Evolutionary conservation across 495 filamentous ascomycete species (phyloP).

Genomic region (Terfezia boudieri): DNA sequence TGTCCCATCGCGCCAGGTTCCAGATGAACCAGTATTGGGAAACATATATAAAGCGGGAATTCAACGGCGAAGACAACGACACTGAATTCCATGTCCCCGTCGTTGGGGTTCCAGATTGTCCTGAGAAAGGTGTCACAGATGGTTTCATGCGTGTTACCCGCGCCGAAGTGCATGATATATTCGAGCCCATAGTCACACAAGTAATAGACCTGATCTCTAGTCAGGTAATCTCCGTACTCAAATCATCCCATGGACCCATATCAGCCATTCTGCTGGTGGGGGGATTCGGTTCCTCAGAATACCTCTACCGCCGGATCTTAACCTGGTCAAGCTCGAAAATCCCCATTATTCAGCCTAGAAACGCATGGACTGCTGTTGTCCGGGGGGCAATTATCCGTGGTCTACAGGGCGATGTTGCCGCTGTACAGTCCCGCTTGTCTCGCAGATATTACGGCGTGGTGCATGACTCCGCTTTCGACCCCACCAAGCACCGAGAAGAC

Average conservation of each 20-base stretch:
- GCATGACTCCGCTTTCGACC: slow-evolving; percentile 16
- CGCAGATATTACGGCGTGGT: slow-evolving; percentile 25
- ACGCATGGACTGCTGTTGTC: slow-evolving; percentile 23
- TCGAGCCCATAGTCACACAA: slow-evolving; percentile 21
- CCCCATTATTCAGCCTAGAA: slow-evolving; percentile 22
- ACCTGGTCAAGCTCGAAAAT: slow-evolving; percentile 15
- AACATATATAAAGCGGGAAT: slow-evolving; percentile 49
- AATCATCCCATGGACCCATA: slow-evolving; percentile 9
- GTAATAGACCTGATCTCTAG: slow-evolving; percentile 21
- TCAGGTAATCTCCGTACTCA: slow-evolving; percentile 18
- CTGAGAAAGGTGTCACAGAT: slow-evolving; percentile 35
- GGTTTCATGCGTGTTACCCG: slow-evolving; percentile 41
- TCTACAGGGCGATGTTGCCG: slow-evolving; percentile 19
- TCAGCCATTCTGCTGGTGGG: slow-evolving; percentile 24
- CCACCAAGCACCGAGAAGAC: slow-evolving; percentile 7
- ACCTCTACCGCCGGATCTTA: slow-evolving; percentile 19
- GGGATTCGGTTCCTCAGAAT: slow-evolving; percentile 24
- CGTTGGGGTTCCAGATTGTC: slow-evolving; percentile 41
- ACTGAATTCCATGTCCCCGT: slow-evolving; percentile 17
- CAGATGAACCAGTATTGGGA: slow-evolving; percentile 51
- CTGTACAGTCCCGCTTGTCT: slow-evolving; percentile 17
- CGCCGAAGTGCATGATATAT: slow-evolving; percentile 20
- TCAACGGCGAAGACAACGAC: slow-evolving; percentile 27
- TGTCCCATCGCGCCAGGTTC: slow-evolving; percentile 22
- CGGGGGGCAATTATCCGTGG: slow-evolving; percentile 12